Base-by-base conservation (phyloP, 164 flowering plant species). In the Platanus orientalis region DNA sequence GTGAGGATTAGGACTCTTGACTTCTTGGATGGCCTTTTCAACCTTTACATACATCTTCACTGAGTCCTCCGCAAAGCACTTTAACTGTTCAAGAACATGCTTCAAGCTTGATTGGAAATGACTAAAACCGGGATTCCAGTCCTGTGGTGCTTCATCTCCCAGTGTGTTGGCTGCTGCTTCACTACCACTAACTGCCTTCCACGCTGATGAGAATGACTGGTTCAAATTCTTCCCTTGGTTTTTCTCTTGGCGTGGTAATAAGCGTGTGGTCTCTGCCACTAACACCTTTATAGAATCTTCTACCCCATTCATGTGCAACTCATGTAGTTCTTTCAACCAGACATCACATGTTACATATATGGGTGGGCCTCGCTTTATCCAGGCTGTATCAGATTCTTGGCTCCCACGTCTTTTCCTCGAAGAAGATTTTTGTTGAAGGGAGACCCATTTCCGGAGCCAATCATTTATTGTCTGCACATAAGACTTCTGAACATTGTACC, bases 391-490 rank as follows among this genome's bases (percentile, higher is more conserved):
- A 49, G 54, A n/a, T n/a, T n/a, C n/a, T n/a, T n/a, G n/a, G n/a
- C n/a, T n/a, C n/a, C n/a, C n/a, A 78, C 20, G 9, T 58, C 78
- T 75, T 69, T 69, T 83, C 62, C 81, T 79, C 68, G 67, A 83
- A 9, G 84, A 60, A 7, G 76, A 34, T 59, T 75, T 78, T 40
- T 76, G 79, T 5, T 73, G 80, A 29, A 74, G 63, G 27, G 63
- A 53, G 54, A 83, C 88, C 51, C 97, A 89, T 75, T 85, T 93
- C 54, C 52, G 34, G 21, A 93, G 92, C 98, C 98, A 93, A 20
- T 73, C 77, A 39, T 86, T 69, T 58, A 93, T 82, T 19, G 92
- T 71, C 36, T 73, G 69, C 60, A 93, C 60, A 60, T 93, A 93
- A 19, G 78, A 74, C 57, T 73, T 83, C 61, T 87, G 98, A 2